Percentiles rank a stretch among this genome's conserved stretches.
These are phyloP conservation scores for Melanomma pulvis-pyrius DNA, from an alignment of 495 filamentous ascomycete species.

Conservation along the genomic window DNA sequence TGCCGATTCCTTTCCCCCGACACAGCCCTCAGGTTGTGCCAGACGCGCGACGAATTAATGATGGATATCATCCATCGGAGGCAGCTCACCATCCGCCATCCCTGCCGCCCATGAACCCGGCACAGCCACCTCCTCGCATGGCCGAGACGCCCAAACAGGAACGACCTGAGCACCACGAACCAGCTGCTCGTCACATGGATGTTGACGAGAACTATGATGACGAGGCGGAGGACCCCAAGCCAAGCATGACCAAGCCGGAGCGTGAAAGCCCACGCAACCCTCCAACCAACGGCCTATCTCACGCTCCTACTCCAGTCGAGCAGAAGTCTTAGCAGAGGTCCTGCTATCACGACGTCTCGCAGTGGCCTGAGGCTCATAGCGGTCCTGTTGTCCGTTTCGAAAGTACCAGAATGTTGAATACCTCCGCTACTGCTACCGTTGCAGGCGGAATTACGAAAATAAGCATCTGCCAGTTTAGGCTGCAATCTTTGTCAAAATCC, in stretches of 20 bases:
- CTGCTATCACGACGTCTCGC: background rate
- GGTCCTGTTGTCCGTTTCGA: background rate
- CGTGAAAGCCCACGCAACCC: conserved; percentile 49
- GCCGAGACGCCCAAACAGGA: conserved; percentile 38
- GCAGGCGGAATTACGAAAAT: background rate
- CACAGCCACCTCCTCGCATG: conserved; percentile 34
- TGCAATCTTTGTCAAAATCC: background rate
- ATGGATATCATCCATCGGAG: conserved; percentile 86
- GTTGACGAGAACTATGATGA: conserved; percentile 97
- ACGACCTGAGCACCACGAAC: conserved; percentile 56
- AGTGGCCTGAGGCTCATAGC: background rate
- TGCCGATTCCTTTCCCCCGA: conserved; percentile 52
- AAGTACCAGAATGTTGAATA: background rate
- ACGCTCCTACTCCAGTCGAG: conserved; percentile 41
- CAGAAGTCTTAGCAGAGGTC: conserved; percentile 21
- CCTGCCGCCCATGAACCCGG: conserved; percentile 60
- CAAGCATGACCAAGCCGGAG: conserved; percentile 54
- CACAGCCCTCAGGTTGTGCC: conserved; percentile 84
- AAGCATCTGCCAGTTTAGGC: background rate
- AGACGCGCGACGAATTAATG: conserved; percentile 61
- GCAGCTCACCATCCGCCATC: conserved; percentile 82
- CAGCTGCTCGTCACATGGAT: conserved; percentile 91
- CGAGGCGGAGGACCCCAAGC: conserved; percentile 80
- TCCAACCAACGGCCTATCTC: conserved; percentile 33
- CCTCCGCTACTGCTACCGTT: background rate